A percentile compares a stretch with the other conserved stretches of the same genome.
These are phyloP conservation scores for Blastobotrys capitulatus DNA, from an alignment of 1,139 yeast genomes.

Conservation along the genomic window DNA sequence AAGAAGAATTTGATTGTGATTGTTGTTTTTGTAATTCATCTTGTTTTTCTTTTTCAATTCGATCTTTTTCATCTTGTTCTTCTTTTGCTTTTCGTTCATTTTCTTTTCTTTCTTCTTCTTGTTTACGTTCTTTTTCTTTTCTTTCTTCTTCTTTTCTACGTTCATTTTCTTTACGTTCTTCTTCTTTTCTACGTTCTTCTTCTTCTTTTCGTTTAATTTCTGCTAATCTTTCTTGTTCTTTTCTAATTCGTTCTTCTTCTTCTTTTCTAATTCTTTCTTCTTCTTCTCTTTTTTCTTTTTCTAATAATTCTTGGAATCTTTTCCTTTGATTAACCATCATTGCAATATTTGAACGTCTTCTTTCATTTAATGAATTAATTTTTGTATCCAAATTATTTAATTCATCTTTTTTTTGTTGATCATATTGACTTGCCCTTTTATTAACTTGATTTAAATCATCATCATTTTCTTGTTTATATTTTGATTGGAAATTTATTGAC, in stretches of 20 bases:
- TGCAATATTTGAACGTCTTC: slow-evolving; percentile 11
- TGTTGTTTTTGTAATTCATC: slow-evolving; percentile 9
- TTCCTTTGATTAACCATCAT: slow-evolving; percentile 8
- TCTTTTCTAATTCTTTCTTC: slow-evolving; percentile 7
- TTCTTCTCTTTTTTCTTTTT: slow-evolving; percentile 13
- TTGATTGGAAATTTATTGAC: slow-evolving; percentile 7
- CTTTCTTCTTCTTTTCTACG: slow-evolving; percentile 20
- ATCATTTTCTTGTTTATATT: slow-evolving; percentile 12
- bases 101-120: slow-evolving; percentile 17
- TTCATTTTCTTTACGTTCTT: slow-evolving; percentile 18
- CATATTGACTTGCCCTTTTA: slow-evolving; percentile 13
- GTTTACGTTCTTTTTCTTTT: slow-evolving; percentile 2
- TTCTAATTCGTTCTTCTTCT: slow-evolving; percentile 19
- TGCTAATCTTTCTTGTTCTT: slow-evolving; percentile 20
- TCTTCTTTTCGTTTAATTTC: slow-evolving; percentile 8
- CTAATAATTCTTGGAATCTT: slow-evolving; percentile 13
- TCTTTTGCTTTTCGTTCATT: slow-evolving; percentile 19
- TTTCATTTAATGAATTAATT: slow-evolving; percentile 1
- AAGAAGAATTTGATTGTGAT: slow-evolving; percentile 20
- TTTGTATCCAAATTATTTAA: slow-evolving; percentile 8
- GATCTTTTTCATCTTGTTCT: slow-evolving; percentile 19
- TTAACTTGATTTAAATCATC: slow-evolving; percentile 19
- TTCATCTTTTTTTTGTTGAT: slow-evolving; percentile 2
- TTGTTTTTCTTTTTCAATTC: slow-evolving; percentile 14
- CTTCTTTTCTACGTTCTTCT: slow-evolving; percentile 20